Evolutionary conservation across 2,329 filamentous ascomycete species (phyloP).

Genomic region (Elsinoe australis): DNA sequence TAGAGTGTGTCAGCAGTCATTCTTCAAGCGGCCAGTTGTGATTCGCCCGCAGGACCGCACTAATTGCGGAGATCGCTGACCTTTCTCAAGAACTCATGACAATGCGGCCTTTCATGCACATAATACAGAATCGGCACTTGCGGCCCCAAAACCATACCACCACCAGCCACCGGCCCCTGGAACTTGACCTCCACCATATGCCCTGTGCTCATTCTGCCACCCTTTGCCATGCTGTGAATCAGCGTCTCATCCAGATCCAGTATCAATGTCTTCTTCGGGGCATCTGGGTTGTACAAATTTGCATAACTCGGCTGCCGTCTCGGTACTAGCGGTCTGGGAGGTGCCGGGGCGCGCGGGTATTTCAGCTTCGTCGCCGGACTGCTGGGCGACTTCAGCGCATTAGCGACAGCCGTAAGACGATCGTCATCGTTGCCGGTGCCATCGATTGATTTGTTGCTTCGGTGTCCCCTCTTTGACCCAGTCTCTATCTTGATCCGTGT

Average conservation of each 20-base stretch:
- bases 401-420: constrained; percentile 47
- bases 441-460: constrained; percentile 26
- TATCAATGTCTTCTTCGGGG: constrained; percentile 84
- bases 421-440: constrained; percentile 25
- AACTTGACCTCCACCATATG: constrained; percentile 93
- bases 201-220: constrained; percentile 87
- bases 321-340: constrained; percentile 83
- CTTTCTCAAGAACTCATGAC: constrained; percentile 89
- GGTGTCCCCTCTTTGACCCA: constrained; percentile 45
- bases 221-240: constrained; percentile 97
- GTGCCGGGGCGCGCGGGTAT: constrained; percentile 83
- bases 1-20: constrained; percentile 32
- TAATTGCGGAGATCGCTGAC: constrained; percentile 38
- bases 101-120: constrained; percentile 94
- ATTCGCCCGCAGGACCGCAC: no score
- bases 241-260: constrained; percentile 94
- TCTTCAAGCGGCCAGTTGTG: neutral
- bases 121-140: constrained; percentile 98
- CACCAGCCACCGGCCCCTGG: constrained; percentile 50
- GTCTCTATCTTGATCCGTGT: constrained; percentile 89
- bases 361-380: constrained; percentile 64
- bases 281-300: constrained; percentile 47
- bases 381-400: constrained; percentile 87
- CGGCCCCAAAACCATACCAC: constrained; percentile 62
- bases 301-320: constrained; percentile 83